Percentiles rank a stretch among this genome's conserved stretches.
Evolutionary conservation across 1,284 basidiomycete species (phyloP).

Genomic region (Tilletiopsis washingtonensis): DNA sequence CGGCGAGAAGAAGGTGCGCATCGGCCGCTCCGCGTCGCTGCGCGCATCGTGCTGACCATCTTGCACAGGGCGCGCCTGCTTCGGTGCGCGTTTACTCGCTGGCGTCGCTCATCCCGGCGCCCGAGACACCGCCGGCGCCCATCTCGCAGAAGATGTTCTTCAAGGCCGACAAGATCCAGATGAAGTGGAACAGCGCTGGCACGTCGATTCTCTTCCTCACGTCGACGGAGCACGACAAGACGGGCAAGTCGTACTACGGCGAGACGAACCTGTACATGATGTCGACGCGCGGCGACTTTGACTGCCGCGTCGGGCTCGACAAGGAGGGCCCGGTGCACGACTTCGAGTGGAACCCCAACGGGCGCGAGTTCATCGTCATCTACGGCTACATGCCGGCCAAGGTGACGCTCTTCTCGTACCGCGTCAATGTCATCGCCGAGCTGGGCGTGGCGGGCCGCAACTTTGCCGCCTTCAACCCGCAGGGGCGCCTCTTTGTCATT

Average conservation of each 20-base stretch:
- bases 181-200: constrained; percentile 94
- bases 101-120: constrained; percentile 56
- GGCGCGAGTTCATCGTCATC: constrained; percentile 85
- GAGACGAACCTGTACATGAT: constrained; percentile 92
- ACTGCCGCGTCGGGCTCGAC: constrained; percentile 83
- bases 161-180: constrained; percentile 85
- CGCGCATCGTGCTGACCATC: not conserved
- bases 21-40: not conserved
- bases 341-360: constrained; percentile 90
- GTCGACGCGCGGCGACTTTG: constrained; percentile 88
- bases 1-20: constrained; percentile 75
- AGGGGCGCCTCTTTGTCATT: constrained; percentile 75
- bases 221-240: constrained; percentile 91
- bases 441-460: constrained; percentile 85
- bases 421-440: constrained; percentile 78
- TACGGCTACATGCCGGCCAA: constrained; percentile 98
- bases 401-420: constrained; percentile 80
- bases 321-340: constrained; percentile 98
- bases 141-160: constrained; percentile 73
- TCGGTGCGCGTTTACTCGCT: constrained; percentile 77
- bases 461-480: constrained; percentile 89
- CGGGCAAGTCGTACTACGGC: constrained; percentile 95
- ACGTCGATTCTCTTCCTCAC: constrained; percentile 67
- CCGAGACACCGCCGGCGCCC: constrained; percentile 57
- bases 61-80: constrained; percentile 73